Base-by-base conservation (phyloP, 2,329 filamentous ascomycete genomes). In the Ophiostoma sp. region DNA sequence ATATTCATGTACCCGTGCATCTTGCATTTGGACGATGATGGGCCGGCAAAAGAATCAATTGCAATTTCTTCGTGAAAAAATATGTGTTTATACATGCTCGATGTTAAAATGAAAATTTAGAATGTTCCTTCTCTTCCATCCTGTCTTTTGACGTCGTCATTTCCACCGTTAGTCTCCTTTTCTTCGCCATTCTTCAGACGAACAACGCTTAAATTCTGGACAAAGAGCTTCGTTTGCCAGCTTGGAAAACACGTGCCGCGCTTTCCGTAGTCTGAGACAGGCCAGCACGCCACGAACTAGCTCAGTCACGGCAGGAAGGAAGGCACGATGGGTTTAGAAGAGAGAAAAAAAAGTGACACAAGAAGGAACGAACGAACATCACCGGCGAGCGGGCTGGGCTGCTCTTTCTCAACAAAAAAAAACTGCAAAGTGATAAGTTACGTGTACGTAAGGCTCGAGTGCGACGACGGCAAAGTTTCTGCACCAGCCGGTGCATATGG, bases 1-100 rank as follows among this genome's bases (percentile, higher is more conserved):
- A 59, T 70, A 70, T 70, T 33, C 36, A 70, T 33, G 11, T 70
- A 57, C 42, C 48, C 68, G 36, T 42, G 68, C 68, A 28, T 55
- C 19, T 31, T 8, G 36, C 36, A 45, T 45, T 19, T 31, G 25
- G 11, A 17, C 36, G 1, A 45, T 66, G 11, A 5, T 9, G 0
- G 17, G 15, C 61, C 25, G 22, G 28, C 36, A 28, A 25, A 39
- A 1, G 12, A 66, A 45, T 15, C 4, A 39, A 61, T 36, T 33
- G 57, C 11, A 61, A 8, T 9, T 36, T n/a, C n/a, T n/a, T n/a
- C n/a, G n/a, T n/a, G n/a, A n/a, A n/a, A n/a, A n/a, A n/a, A n/a
- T n/a, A n/a, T n/a, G n/a, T n/a, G n/a, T n/a, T n/a, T n/a, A n/a
- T n/a, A n/a, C n/a, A n/a, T n/a, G n/a, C n/a, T n/a, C n/a, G n/a